These are phyloP conservation scores for Tricholoma matsutake DNA, from an alignment of 768 basidiomycete genomes.

Conservation along the genomic window DNA sequence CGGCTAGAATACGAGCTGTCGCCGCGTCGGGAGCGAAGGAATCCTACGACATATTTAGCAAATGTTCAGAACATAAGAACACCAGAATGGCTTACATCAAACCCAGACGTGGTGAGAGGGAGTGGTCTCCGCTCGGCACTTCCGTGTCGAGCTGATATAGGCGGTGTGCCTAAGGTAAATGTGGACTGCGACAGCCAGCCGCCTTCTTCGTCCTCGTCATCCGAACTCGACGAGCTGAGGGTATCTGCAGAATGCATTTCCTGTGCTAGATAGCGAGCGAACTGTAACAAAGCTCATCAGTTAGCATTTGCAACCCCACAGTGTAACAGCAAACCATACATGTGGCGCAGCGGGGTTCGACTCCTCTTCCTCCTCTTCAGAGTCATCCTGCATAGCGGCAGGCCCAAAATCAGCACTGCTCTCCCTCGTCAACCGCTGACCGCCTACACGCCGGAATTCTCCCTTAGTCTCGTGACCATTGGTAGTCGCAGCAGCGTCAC, in stretches of 20 bases:
- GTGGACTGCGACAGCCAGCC: constrained; percentile 80
- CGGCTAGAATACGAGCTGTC: constrained; percentile 32
- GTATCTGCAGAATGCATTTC: constrained; percentile 66
- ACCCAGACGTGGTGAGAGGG: constrained; percentile 36
- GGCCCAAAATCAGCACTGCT: constrained; percentile 68
- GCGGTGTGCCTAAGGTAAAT: constrained; percentile 55
- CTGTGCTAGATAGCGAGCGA: constrained; percentile 74
- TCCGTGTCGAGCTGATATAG: constrained; percentile 45
- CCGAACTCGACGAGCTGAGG: constrained; percentile 49
- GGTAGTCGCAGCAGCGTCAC: constrained; percentile 15
- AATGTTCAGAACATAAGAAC: not conserved
- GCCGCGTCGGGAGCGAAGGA: constrained; percentile 40
- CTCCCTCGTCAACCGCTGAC: constrained; percentile 40
- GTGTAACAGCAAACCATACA: constrained; percentile 28
- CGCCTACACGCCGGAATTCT: constrained; percentile 54
- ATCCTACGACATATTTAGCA: constrained; percentile 36
- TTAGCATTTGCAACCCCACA: constrained; percentile 6
- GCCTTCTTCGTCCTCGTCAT: constrained; percentile 76
- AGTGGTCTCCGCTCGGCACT: constrained; percentile 40
- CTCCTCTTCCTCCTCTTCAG: constrained; percentile 38
- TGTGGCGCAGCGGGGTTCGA: constrained; percentile 33
- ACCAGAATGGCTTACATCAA: constrained; percentile 46
- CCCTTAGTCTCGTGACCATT: constrained; percentile 37
- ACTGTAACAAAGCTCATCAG: constrained; percentile 40
- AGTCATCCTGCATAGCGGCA: constrained; percentile 43